These are phyloP conservation scores for Penicillium italicum DNA, from an alignment of 2,329 filamentous ascomycete species.

Conservation along the genomic window DNA sequence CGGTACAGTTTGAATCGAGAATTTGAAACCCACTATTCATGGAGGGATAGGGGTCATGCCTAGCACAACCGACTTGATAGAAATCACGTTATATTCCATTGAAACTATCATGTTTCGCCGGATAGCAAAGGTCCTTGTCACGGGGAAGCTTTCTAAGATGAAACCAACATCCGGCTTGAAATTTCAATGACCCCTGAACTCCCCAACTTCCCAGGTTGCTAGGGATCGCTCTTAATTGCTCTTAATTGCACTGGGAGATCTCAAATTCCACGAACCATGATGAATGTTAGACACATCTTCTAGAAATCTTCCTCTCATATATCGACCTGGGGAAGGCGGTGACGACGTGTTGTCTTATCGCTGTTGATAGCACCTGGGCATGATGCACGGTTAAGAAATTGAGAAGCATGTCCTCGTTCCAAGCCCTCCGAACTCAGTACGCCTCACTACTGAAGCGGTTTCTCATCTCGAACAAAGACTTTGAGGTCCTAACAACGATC, in stretches of 20 bases:
- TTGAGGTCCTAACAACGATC: slow-evolving; percentile 27
- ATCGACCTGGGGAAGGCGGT: slow-evolving; percentile 1
- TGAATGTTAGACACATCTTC: background rate
- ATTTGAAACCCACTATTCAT: background rate
- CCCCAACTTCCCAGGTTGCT: background rate
- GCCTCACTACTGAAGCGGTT: slow-evolving; percentile 44
- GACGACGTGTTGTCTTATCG: slow-evolving; percentile 1
- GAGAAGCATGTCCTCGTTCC: slow-evolving; percentile 23
- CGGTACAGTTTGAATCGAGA: too few relatives aligned
- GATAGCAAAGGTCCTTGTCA: too few relatives aligned
- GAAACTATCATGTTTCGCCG: background rate
- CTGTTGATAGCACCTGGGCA: background rate
- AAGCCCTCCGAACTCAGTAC: slow-evolving; percentile 38
- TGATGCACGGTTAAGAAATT: background rate
- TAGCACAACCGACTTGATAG: background rate
- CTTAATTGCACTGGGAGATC: background rate
- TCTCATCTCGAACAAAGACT: slow-evolving; percentile 35
- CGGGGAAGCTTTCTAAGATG: slow-evolving; percentile 8
- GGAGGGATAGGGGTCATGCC: background rate
- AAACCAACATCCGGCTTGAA: background rate
- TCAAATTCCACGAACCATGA: background rate
- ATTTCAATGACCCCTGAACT: background rate
- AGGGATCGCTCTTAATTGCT: too few relatives aligned
- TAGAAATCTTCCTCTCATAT: background rate
- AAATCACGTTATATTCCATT: background rate